Conservation (phyloP, 148 eudicot species). For the Chenopodium album region DNA sequence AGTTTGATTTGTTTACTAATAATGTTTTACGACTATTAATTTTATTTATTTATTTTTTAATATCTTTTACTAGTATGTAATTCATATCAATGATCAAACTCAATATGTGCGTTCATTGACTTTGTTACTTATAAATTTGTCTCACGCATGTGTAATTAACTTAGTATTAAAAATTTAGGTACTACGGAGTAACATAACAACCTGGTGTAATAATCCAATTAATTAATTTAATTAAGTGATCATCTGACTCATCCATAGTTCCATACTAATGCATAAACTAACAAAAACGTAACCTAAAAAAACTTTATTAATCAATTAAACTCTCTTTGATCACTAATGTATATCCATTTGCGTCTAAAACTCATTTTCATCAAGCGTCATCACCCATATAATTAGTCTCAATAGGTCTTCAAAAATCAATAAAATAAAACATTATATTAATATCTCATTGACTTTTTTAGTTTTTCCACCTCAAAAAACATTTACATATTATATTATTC, state of each 20-base stretch:
- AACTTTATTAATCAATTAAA: not conserved
- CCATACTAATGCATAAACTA: not conserved
- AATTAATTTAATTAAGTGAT: slow-evolving; percentile 10
- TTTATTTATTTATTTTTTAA: too few relatives aligned
- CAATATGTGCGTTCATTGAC: too few relatives aligned
- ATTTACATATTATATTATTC: not conserved
- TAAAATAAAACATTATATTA: not conserved
- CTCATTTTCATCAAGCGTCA: slow-evolving; percentile 6
- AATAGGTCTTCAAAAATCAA: not conserved
- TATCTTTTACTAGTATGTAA: too few relatives aligned
- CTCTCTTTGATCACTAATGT: not conserved
- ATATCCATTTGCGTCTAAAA: slow-evolving; percentile 16
- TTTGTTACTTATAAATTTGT: too few relatives aligned
- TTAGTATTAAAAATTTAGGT: slow-evolving; percentile 7
- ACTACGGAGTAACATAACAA: not conserved
- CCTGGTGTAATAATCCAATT: not conserved
- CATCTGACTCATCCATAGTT: slow-evolving; percentile 14
- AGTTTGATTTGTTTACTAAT: too few relatives aligned
- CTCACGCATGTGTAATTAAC: too few relatives aligned
- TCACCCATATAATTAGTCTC: not conserved
- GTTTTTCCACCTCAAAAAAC: not conserved
- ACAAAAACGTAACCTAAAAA: not conserved
- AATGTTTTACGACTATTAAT: too few relatives aligned
- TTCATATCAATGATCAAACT: too few relatives aligned
- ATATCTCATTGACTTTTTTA: not conserved